Evolutionary conservation across 805 yeast genomes (phyloP), one percentile per base, ranked within the genome.

Genomic region (Lipomyces orientalis): DNA sequence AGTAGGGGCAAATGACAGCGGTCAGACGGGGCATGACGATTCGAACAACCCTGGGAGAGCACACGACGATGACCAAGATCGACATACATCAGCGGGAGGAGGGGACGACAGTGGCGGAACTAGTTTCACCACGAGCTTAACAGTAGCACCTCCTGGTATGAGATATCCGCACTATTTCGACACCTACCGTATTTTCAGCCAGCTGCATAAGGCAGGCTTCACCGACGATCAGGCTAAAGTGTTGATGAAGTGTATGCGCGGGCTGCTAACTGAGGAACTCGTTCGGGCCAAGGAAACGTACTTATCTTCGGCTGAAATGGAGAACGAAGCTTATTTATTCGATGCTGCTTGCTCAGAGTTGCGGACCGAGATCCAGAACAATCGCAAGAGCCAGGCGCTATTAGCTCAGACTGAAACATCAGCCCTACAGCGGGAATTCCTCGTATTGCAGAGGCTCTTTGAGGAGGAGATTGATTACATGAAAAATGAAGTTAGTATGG

Each of bases 281-380:
- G 72, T 7, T 73, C 76, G 49, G 67, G 81, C 71, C 31, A 73
- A 77, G 34, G 78, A 77, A 1, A 74, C 76, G 52, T 75, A 77
- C 19, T 76, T 82, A 19, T 81, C 82, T 29, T 79, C 79, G 34
- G 86, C 87, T 69, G 97, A 92, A 72, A 79, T 92, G 16, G 97
- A 93, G 70, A 94, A 93, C 74, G 97, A 94, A 74, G 85, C 87
- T 29, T 95, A 94, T 75, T 79, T 95, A 14, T 93, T 92, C 77
- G 94, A 93, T 76, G 96, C 97, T 39, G 97, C 97, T 0, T 91
- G 91, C 69, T 89, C 93, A 64, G 98, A 94, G 77, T 79, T 94
- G 49, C 79, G 89, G 60, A 91, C 90, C 57, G 97, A 93, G 73
- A 86, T 93, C 31, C 87, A 89, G 54, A 84, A 88, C 54, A 85